Base-by-base conservation (phyloP, 495 filamentous ascomycete species). In the Penicillium chermesinum region DNA sequence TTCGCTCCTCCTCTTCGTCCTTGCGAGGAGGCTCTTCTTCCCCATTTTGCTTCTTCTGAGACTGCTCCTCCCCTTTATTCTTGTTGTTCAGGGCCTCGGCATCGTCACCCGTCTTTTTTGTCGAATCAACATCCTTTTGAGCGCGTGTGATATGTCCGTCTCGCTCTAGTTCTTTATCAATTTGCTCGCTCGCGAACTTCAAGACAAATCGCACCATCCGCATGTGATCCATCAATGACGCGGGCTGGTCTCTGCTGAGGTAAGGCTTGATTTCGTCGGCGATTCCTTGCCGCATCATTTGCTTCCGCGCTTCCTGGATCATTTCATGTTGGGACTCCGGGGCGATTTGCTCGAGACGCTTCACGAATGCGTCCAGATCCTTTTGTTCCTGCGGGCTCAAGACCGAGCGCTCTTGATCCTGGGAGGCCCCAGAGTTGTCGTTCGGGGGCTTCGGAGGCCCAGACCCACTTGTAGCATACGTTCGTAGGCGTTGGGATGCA, bases 381-480 rank as follows among this genome's bases (percentile, higher is more conserved):
- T 70, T 55, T 53, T 69, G 48, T 17, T 76, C 72, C 42, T 68
- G 57, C 13, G 62, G 44, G 33, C 44, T 69, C 43, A 76, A 39
- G 32, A 55, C 64, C 12, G 64, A 64, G 47, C 62, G 56, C 42
- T 66, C 62, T 59, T 64, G 50, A 42, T 46, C 41, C 20, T 47
- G 34, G 38, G 64, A 52, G 34, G 67, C 58, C 36, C 47, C 52
- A 52, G 69, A 21, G 14, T 75, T 59, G 30, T 65, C 47, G 44
- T 74, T 69, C 49, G 69, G 70, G 49, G 72, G 65, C 42, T 75
- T 77, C 57, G 76, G 73, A 44, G 67, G 65, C 20, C 66, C 65
- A 27, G 72, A 67, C 27, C 69, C 64, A 15, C 65, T 58, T 38
- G 79, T 77, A 40, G 83, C 71, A 61, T 83, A 89, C 14, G 67